Evolutionary conservation across 371 early-diverging fungal species (phyloP).

Genomic region (Amoeboaphelidium protococcarum): DNA sequence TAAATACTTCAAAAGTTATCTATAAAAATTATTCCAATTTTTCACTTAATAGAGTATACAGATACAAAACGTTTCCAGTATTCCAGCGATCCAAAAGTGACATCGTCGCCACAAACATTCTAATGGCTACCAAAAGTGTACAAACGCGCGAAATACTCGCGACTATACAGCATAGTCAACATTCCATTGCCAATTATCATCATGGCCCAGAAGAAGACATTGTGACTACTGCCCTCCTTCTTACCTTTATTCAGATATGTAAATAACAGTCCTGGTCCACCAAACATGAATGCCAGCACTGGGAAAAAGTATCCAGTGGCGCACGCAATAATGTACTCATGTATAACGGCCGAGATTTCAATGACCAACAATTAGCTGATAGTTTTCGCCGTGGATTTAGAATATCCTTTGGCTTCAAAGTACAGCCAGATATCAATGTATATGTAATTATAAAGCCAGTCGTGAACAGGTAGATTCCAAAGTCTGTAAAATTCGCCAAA

Average conservation of each 20-base stretch:
- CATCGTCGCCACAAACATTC: no score
- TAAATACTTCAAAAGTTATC: no score
- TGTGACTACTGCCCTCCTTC: not conserved
- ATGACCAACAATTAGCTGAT: constrained; percentile 6
- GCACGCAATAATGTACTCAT: constrained; percentile 7
- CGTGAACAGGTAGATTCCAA: constrained; percentile 20
- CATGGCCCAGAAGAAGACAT: constrained; percentile 7
- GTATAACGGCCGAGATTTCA: constrained; percentile 8
- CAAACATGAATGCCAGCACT: constrained; percentile 7
- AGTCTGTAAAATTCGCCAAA: constrained; percentile 16
- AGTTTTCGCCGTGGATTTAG: not conserved
- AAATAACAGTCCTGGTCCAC: constrained; percentile 6
- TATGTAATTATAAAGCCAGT: constrained; percentile 14
- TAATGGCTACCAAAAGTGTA: no score
- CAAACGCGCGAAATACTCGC: constrained; percentile 5
- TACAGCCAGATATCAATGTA: constrained; percentile 8
- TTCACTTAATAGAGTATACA: no score
- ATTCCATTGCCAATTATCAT: constrained; percentile 4
- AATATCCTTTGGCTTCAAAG: constrained; percentile 2
- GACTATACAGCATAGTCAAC: constrained; percentile 4
- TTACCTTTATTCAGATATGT: constrained; percentile 1
- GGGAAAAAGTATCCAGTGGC: constrained; percentile 8
- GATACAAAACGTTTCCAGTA: no score
- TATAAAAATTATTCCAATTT: no score
- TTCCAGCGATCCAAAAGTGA: no score